Percentiles rank a stretch among this genome's conserved stretches.
These are phyloP conservation scores for Mallotus japonicus DNA, from an alignment of 441 rosid genomes.

Conservation along the genomic window DNA sequence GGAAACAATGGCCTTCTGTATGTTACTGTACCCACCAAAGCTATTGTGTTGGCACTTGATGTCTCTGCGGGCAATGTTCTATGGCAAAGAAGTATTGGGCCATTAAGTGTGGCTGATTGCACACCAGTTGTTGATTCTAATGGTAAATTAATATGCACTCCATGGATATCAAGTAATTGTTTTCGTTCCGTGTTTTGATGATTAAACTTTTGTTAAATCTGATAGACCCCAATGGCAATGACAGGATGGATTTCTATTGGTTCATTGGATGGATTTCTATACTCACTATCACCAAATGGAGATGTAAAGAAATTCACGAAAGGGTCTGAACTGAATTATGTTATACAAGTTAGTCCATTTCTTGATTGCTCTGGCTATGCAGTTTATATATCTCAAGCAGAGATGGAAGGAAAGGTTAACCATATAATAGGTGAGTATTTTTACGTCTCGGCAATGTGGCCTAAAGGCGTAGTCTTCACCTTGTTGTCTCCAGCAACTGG, in stretches of 20 bases:
- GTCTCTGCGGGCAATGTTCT: slow-evolving; percentile 59
- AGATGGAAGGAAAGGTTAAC: slow-evolving; percentile 52
- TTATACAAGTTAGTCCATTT: slow-evolving; percentile 58
- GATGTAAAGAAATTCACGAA: slow-evolving; percentile 47
- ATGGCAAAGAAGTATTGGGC: slow-evolving; percentile 73
- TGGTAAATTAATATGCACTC: slow-evolving; percentile 44
- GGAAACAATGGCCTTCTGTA: slow-evolving; percentile 78
- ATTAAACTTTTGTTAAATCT: not conserved
- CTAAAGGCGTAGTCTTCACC: slow-evolving; percentile 52
- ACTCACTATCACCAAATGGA: slow-evolving; percentile 73
- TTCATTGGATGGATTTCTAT: slow-evolving; percentile 77
- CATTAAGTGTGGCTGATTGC: slow-evolving; percentile 43
- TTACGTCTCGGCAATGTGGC: slow-evolving; percentile 58
- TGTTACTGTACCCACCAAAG: slow-evolving; percentile 49
- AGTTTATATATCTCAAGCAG: slow-evolving; percentile 64
- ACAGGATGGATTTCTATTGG: slow-evolving; percentile 82
- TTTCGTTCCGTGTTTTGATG: too few relatives aligned
- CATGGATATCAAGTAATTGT: not conserved
- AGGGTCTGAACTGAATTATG: slow-evolving; percentile 36
- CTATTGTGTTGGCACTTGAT: slow-evolving; percentile 60
- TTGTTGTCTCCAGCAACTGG: slow-evolving; percentile 72
- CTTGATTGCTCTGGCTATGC: slow-evolving; percentile 79
- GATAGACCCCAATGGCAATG: not conserved
- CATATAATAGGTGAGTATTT: slow-evolving; percentile 35
- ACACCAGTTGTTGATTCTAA: slow-evolving; percentile 60